Conservation (phyloP, 164 flowering plant species). For the Sextonia rubra region DNA sequence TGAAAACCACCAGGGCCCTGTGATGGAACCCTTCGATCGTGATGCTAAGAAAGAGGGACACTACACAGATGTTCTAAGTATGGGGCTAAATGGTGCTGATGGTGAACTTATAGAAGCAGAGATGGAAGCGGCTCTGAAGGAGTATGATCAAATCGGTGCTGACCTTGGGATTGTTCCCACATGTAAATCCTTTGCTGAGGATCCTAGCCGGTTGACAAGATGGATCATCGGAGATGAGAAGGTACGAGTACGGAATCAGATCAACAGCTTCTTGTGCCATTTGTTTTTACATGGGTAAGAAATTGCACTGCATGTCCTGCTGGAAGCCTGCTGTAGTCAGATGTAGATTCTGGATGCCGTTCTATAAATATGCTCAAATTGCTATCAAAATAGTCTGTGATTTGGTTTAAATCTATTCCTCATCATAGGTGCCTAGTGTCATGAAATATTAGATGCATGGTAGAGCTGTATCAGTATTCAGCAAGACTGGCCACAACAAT, state of each 20-base stretch:
- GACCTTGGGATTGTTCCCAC: conserved; percentile 65
- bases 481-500: no score
- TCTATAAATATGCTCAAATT: no score
- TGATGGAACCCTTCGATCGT: conserved; percentile 58
- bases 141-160: conserved; percentile 54
- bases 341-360: no score
- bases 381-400: no score
- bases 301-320: no score
- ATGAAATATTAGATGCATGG: no score
- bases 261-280: neutral
- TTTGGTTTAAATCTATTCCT: no score
- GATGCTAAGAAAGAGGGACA: conserved; percentile 70
- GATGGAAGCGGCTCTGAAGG: conserved; percentile 68
- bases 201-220: conserved; percentile 69
- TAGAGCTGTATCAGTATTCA: no score
- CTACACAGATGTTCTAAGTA: conserved; percentile 50
- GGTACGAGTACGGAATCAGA: conserved; percentile 16
- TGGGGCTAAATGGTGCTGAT: conserved; percentile 37
- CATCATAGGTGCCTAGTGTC: no score
- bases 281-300: neutral
- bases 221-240: conserved; percentile 74
- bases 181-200: conserved; percentile 52
- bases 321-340: no score
- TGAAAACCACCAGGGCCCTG: conserved; percentile 52
- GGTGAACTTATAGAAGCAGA: conserved; percentile 50